These are phyloP conservation scores for Fusarium humuli DNA, from an alignment of 2,329 filamentous ascomycete species.

Conservation along the genomic window DNA sequence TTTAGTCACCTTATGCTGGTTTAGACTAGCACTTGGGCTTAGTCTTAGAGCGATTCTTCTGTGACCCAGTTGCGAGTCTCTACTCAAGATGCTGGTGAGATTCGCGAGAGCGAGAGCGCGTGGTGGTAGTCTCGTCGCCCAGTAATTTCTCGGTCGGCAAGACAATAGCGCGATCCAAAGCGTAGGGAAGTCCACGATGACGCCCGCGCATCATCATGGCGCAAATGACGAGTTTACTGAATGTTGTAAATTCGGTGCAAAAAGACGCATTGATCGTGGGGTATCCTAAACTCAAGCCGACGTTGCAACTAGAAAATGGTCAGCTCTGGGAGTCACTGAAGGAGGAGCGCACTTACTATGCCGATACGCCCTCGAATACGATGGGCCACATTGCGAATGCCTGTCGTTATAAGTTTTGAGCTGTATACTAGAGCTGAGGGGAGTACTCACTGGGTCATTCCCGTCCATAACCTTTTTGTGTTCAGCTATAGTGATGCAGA, in stretches of 20 bases:
- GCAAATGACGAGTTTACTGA: constrained; percentile 54
- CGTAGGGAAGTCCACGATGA: constrained; percentile 52
- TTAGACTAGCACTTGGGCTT: not conserved
- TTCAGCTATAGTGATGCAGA: constrained; percentile 51
- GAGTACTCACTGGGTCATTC: constrained; percentile 41
- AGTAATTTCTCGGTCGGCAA: constrained; percentile 46
- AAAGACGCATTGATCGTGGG: constrained; percentile 48
- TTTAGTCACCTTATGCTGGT: not conserved
- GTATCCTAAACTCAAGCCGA: constrained; percentile 52
- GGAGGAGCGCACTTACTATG: constrained; percentile 45
- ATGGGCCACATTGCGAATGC: constrained; percentile 49
- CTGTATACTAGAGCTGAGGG: fast-evolving
- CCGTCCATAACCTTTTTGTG: constrained; percentile 44
- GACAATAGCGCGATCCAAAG: constrained; percentile 52
- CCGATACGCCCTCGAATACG: constrained; percentile 52
- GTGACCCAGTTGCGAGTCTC: not conserved
- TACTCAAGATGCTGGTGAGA: constrained; percentile 34
- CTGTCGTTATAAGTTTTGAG: constrained; percentile 22
- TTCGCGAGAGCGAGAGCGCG: not conserved
- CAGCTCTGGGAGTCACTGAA: not conserved
- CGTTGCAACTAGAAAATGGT: constrained; percentile 48
- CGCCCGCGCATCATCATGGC: constrained; percentile 55
- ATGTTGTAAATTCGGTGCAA: constrained; percentile 47
- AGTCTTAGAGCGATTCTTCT: not conserved
- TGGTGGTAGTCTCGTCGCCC: constrained; percentile 14